Evolutionary conservation across 2,329 filamentous ascomycete genomes (phyloP), one percentile per base, ranked within the genome.

Genomic region (Calonectria pauciramosa): DNA sequence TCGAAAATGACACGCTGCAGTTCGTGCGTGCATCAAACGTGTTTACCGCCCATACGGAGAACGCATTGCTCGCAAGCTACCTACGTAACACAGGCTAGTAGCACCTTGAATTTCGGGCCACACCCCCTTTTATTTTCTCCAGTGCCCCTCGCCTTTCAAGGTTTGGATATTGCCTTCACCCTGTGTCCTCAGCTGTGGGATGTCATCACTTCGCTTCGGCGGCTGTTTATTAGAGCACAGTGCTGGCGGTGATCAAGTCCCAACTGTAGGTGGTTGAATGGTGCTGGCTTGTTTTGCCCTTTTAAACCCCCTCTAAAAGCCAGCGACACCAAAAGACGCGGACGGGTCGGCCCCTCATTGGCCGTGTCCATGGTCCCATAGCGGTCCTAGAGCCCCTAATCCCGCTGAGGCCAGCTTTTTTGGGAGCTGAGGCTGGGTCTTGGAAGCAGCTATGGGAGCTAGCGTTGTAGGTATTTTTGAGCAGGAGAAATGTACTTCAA

Each of bases 341-440:
- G 76, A 80, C 74, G 78, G 79, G 78, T 81, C 80, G 78, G 76
- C 76, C 78, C 77, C 79, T 81, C 72, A 81, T 81, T 81, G 80
- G 80, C 60, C 72, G 51, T 49, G 68, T 67, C 69, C 60, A 70
- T 52, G 67, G 59, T 60, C 56, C 68, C 56, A 63, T 65, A 64
- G 59, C 32, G 47, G 59, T 28, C 68, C 76, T 73, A 70, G 71
- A 80, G 79, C 79, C 79, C 79, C 79, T 81, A 81, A 80, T 79
- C 60, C 70, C 78, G 72, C 70, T 76, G 76, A 80, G 68, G 69
- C 77, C 77, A 73, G 60, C 65, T 59, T 68, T 49, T 64, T 14
- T 68, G 30, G 56, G 47, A 65, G 59, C 49, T 68, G 66, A 68
- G 66, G 56, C 34, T 56, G 71, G 71, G 38, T 4, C 36, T 30